Percentiles rank a stretch among this genome's conserved stretches.
phyloP scores from a whole-genome alignment of 2,329 filamentous ascomycete genomes.

The Sarocladium oryzae region DNA sequence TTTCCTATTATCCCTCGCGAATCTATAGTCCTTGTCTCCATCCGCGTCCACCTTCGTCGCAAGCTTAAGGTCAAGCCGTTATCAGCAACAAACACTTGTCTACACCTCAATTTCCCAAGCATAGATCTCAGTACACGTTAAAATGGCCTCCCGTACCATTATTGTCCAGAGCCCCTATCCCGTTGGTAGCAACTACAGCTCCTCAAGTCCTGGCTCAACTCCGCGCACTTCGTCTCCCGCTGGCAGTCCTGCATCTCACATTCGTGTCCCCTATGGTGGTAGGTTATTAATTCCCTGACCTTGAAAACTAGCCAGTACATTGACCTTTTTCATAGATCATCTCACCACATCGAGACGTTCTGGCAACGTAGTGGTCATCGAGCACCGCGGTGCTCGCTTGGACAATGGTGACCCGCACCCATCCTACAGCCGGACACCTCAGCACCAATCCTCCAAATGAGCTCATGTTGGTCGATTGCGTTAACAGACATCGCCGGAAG shows the following conservation, averaged over 20 bases:
- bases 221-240: neutral
- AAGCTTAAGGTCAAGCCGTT: too few species aligned
- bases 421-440: neutral
- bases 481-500: neutral
- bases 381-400: neutral
- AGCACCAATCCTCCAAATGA: neutral
- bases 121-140: neutral
- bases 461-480: neutral
- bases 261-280: neutral
- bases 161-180: neutral
- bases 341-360: neutral
- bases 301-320: neutral
- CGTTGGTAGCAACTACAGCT: conserved; percentile 2
- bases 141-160: neutral
- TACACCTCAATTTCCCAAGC: too few species aligned
- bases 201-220: neutral
- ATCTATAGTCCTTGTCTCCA: neutral
- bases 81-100: too few species aligned
- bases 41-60: too few species aligned
- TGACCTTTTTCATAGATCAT: too few species aligned
- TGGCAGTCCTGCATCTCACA: neutral
- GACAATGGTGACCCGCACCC: neutral
- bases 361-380: neutral
- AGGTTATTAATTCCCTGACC: neutral
- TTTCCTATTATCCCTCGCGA: neutral